A percentile compares a stretch with the other conserved stretches of the same genome.
phyloP scores from a whole-genome alignment of 1,284 basidiomycete genomes.

The Moesziomyces parantarcticus region DNA sequence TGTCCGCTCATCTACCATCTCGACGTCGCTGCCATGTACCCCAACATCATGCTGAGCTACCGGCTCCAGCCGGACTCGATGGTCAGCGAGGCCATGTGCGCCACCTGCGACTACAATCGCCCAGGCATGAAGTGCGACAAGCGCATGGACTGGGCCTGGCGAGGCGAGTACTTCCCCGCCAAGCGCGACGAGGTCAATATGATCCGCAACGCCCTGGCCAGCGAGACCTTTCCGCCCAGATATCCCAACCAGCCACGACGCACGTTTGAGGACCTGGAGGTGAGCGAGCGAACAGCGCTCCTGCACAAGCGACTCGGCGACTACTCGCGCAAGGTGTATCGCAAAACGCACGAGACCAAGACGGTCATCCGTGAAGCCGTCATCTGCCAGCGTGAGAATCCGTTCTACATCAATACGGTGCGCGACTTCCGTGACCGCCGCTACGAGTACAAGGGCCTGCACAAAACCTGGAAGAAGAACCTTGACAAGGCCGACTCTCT shows the following conservation, averaged over 20 bases:
- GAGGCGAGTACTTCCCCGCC: constrained; percentile 98
- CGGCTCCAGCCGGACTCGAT: constrained; percentile 98
- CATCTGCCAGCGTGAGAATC: constrained; percentile 97
- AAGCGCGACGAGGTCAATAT: constrained; percentile 99
- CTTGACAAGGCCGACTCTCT: constrained; percentile 81
- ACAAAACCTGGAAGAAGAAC: constrained; percentile 99
- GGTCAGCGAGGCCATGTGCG: constrained; percentile 94
- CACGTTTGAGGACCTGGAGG: constrained; percentile 85
- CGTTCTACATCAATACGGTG: constrained; percentile 99
- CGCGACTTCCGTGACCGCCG: constrained; percentile 96
- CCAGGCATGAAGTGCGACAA: constrained; percentile 95
- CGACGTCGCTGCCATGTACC: constrained; percentile 99
- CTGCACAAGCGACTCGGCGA: constrained; percentile 97
- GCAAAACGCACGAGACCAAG: constrained; percentile 98
- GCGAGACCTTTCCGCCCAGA: constrained; percentile 89
- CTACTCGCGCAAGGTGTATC: constrained; percentile 98
- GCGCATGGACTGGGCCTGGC: constrained; percentile 96
- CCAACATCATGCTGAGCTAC: constrained; percentile 99
- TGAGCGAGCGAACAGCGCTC: constrained; percentile 87
- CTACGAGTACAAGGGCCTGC: constrained; percentile 98
- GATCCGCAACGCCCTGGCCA: constrained; percentile 96
- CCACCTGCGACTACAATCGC: constrained; percentile 97
- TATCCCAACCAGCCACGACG: constrained; percentile 79
- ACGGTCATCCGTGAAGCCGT: constrained; percentile 94
- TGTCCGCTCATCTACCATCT: constrained; percentile 97